Evolutionary conservation across 164 flowering plant genomes (phyloP).

Genomic region (Tetrastigma voinierianum): DNA sequence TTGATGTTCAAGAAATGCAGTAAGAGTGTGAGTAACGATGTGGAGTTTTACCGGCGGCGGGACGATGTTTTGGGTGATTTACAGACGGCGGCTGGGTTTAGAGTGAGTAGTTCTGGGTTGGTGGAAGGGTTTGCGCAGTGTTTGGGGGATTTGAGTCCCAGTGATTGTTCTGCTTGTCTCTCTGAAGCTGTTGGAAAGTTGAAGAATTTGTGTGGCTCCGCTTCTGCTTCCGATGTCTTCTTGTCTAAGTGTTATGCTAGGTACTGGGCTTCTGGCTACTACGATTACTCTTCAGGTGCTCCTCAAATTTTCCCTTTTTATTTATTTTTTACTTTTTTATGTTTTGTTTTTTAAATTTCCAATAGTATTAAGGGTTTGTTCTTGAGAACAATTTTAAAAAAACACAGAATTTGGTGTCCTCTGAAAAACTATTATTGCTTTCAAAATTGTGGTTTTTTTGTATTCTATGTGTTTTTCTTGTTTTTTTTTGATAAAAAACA

Average conservation of each 20-base stretch:
- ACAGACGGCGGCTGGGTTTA: conserved; percentile 45
- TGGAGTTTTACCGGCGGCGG: conserved; percentile 59
- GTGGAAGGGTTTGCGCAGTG: conserved; percentile 86
- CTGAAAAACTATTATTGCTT: too few species aligned
- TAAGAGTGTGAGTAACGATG: conserved; percentile 44
- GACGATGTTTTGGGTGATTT: conserved; percentile 83
- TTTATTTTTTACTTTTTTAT: too few species aligned
- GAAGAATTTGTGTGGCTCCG: conserved; percentile 75
- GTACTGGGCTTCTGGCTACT: conserved; percentile 89
- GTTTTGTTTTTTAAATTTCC: too few species aligned
- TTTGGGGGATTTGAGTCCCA: conserved; percentile 59
- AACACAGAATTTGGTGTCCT: too few species aligned
- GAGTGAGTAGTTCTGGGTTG: conserved; percentile 59
- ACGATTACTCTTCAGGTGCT: conserved; percentile 47
- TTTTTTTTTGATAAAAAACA: too few species aligned
- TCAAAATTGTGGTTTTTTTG: too few species aligned
- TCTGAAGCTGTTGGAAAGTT: conserved; percentile 59
- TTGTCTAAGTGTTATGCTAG: conserved; percentile 81
- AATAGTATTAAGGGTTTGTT: too few species aligned
- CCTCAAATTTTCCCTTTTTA: too few species aligned
- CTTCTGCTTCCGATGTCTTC: conserved; percentile 76
- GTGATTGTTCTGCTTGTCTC: conserved; percentile 67
- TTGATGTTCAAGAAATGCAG: conserved; percentile 74
- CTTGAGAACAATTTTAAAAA: too few species aligned
- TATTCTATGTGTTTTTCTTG: too few species aligned